phyloP scores from a whole-genome alignment of 345 rosid species.

The Mercurialis annua region DNA sequence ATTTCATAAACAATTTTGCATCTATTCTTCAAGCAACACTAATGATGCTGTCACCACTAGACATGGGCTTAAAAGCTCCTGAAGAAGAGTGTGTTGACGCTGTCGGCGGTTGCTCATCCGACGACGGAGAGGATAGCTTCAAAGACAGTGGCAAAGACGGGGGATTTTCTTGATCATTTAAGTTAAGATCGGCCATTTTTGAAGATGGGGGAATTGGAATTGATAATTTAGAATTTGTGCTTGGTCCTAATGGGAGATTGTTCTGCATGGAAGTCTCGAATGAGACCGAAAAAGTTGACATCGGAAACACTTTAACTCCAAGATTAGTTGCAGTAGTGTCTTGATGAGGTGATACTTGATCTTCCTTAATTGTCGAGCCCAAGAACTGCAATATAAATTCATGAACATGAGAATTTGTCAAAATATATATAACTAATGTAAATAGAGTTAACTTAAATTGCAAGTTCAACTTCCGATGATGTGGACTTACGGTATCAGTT shows the following conservation, averaged over 20 bases:
- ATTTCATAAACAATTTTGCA: neutral
- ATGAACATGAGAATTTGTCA: no score
- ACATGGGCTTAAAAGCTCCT: constrained; percentile 46
- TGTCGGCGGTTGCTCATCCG: constrained; percentile 45
- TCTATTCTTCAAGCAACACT: constrained; percentile 55
- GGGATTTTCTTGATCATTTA: constrained; percentile 34
- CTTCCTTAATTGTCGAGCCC: constrained; percentile 42
- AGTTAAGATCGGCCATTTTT: constrained; percentile 63
- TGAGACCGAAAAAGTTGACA: constrained; percentile 33
- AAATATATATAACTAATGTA: neutral
- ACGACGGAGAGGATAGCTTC: constrained; percentile 42
- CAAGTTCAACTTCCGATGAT: no score
- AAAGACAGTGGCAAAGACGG: constrained; percentile 44
- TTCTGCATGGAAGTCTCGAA: constrained; percentile 28
- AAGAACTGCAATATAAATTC: constrained; percentile 28
- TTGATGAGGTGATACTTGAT: constrained; percentile 16
- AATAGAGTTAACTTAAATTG: neutral
- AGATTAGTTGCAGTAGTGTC: constrained; percentile 16
- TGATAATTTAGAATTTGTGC: no score
- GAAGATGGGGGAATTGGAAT: constrained; percentile 60
- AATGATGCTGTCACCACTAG: constrained; percentile 64
- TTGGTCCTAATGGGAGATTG: constrained; percentile 30
- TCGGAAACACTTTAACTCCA: constrained; percentile 22
- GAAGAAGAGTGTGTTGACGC: constrained; percentile 33
- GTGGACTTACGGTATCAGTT: constrained; percentile 41